These are phyloP conservation scores for Pugionium cornutum DNA, from an alignment of 345 rosid genomes.

Conservation along the genomic window DNA sequence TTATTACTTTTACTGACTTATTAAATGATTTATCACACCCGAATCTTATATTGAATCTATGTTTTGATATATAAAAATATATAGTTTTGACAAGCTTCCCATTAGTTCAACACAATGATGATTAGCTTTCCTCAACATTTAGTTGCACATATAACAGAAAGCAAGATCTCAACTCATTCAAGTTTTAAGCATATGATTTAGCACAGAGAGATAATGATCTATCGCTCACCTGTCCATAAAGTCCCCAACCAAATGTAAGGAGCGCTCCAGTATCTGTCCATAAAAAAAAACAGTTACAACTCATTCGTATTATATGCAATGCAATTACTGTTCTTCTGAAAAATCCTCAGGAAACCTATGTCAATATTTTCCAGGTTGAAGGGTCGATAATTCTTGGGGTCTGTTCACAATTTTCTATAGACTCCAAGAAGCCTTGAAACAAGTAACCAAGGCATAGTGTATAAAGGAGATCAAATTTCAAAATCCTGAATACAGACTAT, in stretches of 20 bases:
- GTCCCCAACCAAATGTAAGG: conserved; percentile 99
- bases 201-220: conserved; percentile 19
- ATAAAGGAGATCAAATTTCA: background rate
- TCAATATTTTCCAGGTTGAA: conserved; percentile 15
- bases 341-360: background rate
- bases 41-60: background rate
- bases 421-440: conserved; percentile 3
- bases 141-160: conserved; percentile 2
- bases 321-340: background rate
- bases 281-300: conserved; percentile 19
- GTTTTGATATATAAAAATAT: background rate
- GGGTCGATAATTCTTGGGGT: background rate
- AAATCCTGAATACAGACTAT: background rate
- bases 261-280: conserved; percentile 90
- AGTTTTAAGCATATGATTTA: conserved; percentile 9
- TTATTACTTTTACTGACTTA: conserved; percentile 7
- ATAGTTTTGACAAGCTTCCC: background rate
- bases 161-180: conserved; percentile 21
- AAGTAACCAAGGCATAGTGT: conserved; percentile 5
- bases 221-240: conserved; percentile 92
- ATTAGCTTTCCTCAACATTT: conserved; percentile 9
- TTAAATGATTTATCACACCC: background rate
- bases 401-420: background rate
- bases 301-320: background rate
- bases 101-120: conserved; percentile 19